Evolutionary conservation across 768 basidiomycete genomes (phyloP), one percentile per base, ranked within the genome.

Genomic region (Auriscalpium vulgare): DNA sequence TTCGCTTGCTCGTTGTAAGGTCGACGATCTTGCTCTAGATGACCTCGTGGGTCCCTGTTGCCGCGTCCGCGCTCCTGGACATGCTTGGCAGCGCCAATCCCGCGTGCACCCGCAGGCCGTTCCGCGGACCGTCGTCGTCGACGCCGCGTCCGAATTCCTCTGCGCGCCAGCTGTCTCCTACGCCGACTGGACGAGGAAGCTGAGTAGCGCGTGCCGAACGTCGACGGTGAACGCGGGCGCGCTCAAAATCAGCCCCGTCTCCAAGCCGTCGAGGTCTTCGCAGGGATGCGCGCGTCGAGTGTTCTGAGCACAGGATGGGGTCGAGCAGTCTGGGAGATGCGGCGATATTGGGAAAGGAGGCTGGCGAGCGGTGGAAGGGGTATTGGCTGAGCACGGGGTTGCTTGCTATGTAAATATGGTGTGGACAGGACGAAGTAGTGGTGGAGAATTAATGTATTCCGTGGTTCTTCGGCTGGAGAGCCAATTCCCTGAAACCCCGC

Each of bases 91-190:
- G 17, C 64, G 2, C 66, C 1, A 56, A 63, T 1, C 56, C 66
- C 4, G 58, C 4, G 64, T 73, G 0, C 73, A 77, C 56, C 77
- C 78, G 9, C 56, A 64, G 8, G 68, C 72, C 4, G 56, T 67
- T 2, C 44, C 64, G 2, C 76, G 74, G 73, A 56, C 59, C 2
- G 49, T 58, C 1, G 56, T 74, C 38, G 69, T 77, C 4, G n/a
- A n/a, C n/a, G n/a, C n/a, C n/a, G n/a, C n/a, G n/a, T n/a, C n/a
- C n/a, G n/a, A n/a, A n/a, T n/a, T n/a, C 23, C 23, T 51, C 62
- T 47, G 51, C 5, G 48, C 76, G 2, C 66, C 68, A 1, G 55
- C 74, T 49, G 62, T 74, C 4, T 64, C 73, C 0, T 71, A 69
- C 36, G 52, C 21, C 0, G 69, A 72, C 0, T 76, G 75, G 75